These are phyloP conservation scores for Exophiala phaeomuriformis DNA, from an alignment of 2,329 filamentous ascomycete species.

Conservation along the genomic window DNA sequence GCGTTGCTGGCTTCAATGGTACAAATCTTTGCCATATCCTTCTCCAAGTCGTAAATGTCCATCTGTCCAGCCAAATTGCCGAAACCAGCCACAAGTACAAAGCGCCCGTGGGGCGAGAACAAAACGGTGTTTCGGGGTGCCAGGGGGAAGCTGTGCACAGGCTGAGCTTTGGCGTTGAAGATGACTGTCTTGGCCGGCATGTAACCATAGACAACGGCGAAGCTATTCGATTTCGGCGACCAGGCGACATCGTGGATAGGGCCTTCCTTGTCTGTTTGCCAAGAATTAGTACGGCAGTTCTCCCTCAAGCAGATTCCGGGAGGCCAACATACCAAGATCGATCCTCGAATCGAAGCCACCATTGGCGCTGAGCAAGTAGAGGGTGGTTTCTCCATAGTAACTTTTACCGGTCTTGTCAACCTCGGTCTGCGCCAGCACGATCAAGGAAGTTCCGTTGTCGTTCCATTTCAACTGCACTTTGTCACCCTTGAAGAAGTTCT, in stretches of 20 bases:
- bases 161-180: constrained; percentile 81
- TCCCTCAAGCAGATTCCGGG: not conserved
- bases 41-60: constrained; percentile 93
- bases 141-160: constrained; percentile 77
- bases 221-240: constrained; percentile 96
- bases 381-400: constrained; percentile 96
- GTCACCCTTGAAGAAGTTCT: constrained; percentile 99
- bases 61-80: constrained; percentile 96
- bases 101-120: constrained; percentile 89
- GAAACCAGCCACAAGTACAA: constrained; percentile 90
- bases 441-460: constrained; percentile 75
- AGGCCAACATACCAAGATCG: constrained; percentile 51
- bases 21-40: constrained; percentile 84
- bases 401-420: constrained; percentile 98
- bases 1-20: constrained; percentile 95
- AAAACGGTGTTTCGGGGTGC: constrained; percentile 87
- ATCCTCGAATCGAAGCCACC: constrained; percentile 89
- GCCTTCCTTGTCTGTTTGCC: constrained; percentile 72
- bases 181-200: constrained; percentile 99
- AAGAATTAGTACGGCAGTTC: constrained; percentile 4
- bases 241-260: constrained; percentile 98
- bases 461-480: constrained; percentile 99
- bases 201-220: constrained; percentile 93
- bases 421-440: constrained; percentile 94
- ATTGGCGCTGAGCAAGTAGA: constrained; percentile 88